phyloP scores from a whole-genome alignment of 768 basidiomycete species.

The Phlebiopsis flavidoalba region DNA sequence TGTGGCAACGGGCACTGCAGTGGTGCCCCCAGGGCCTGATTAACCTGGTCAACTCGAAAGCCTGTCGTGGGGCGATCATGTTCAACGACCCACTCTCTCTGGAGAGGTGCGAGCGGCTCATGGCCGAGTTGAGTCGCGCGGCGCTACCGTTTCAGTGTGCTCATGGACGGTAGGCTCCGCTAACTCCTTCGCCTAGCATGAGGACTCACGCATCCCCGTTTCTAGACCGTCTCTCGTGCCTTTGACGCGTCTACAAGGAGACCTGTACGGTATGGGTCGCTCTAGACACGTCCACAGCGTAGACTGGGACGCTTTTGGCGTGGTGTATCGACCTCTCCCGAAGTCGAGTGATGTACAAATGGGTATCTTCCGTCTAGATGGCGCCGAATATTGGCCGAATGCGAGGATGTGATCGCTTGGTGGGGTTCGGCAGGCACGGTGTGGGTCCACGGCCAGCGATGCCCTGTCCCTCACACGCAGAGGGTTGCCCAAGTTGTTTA shows the following conservation, averaged over 20 bases:
- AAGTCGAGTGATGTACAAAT: no score
- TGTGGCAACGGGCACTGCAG: constrained; percentile 70
- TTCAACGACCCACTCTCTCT: constrained; percentile 78
- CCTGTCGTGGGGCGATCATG: constrained; percentile 97
- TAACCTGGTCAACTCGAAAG: constrained; percentile 89
- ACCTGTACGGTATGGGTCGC: not conserved
- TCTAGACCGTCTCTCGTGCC: constrained; percentile 3
- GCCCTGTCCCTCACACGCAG: no score
- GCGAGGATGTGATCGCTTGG: no score
- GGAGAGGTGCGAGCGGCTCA: constrained; percentile 65
- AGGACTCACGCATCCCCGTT: not conserved
- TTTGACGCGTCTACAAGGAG: not conserved
- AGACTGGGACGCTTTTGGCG: not conserved
- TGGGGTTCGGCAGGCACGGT: no score
- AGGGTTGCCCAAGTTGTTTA: no score
- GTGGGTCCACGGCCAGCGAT: no score
- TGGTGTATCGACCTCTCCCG: no score
- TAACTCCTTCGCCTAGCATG: not conserved
- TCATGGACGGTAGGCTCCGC: constrained; percentile 62
- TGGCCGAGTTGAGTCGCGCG: constrained; percentile 63
- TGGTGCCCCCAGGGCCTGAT: constrained; percentile 81
- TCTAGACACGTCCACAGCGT: not conserved
- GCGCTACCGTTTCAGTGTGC: constrained; percentile 94
- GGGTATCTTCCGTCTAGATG: no score
- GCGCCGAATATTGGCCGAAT: no score